Evolutionary conservation across 2,329 filamentous ascomycete genomes (phyloP).

Genomic region (Penicillium rolfsii): DNA sequence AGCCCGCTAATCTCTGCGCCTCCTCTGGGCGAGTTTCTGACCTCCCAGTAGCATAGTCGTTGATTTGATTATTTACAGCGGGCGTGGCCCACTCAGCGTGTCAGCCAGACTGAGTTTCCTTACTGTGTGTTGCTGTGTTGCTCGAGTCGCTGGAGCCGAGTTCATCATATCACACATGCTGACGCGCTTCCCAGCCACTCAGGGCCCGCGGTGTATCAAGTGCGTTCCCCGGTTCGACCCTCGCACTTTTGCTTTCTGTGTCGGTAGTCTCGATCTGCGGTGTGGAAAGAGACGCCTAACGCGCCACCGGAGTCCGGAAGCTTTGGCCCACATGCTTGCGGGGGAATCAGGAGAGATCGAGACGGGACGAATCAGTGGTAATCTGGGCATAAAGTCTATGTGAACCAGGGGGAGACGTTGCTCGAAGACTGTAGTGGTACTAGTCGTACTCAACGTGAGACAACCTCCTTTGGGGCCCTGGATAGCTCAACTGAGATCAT

Average conservation of each 20-base stretch:
- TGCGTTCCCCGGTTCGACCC: not conserved
- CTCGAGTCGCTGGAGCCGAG: not conserved
- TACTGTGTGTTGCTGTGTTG: not conserved
- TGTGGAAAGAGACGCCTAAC: conserved; percentile 3
- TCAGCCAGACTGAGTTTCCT: not conserved
- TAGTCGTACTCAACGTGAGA: not conserved
- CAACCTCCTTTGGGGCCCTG: not conserved
- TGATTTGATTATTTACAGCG: not conserved
- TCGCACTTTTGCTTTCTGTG: not conserved
- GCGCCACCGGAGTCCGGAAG: conserved; percentile 24
- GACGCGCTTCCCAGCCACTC: conserved; percentile 10
- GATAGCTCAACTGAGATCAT: too few relatives aligned
- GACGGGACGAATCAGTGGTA: conserved; percentile 1
- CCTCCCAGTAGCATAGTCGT: not conserved
- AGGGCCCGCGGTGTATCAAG: conserved; percentile 3
- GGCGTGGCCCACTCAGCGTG: conserved; percentile 4
- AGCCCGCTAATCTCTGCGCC: conserved; percentile 16
- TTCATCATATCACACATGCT: conserved; percentile 13
- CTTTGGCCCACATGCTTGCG: conserved; percentile 19
- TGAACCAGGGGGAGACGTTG: not conserved
- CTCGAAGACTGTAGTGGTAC: too few relatives aligned
- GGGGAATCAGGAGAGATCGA: conserved; percentile 4
- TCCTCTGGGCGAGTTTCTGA: not conserved
- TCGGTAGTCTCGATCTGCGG: conserved; percentile 5
- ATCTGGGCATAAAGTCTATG: conserved; percentile 1